phyloP scores from a whole-genome alignment of 2,329 filamentous ascomycete genomes.

The Bipolaris oryzae region DNA sequence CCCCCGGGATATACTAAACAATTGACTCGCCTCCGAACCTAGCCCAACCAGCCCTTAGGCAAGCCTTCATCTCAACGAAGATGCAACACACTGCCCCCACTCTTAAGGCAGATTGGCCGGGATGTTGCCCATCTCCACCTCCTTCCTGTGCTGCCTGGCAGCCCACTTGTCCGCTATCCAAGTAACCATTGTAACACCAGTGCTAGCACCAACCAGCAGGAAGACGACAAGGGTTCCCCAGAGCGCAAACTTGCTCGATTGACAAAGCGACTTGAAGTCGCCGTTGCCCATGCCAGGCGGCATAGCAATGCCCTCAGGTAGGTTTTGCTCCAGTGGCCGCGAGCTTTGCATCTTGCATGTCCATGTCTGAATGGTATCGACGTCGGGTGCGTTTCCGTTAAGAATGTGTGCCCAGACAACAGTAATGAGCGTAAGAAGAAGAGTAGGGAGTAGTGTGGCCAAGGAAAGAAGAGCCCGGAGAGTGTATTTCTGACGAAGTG shows the following conservation, averaged over 20 bases:
- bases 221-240: slow-evolving; percentile 52
- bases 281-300: slow-evolving; percentile 42
- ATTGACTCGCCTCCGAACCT: background rate
- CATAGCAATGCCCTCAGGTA: slow-evolving; percentile 31
- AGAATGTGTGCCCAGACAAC: slow-evolving; percentile 50
- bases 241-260: slow-evolving; percentile 53
- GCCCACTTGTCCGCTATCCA: slow-evolving; percentile 49
- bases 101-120: slow-evolving; percentile 5
- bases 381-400: slow-evolving; percentile 41
- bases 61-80: background rate
- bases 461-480: slow-evolving; percentile 49
- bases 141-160: slow-evolving; percentile 41
- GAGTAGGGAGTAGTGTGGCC: slow-evolving; percentile 44
- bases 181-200: slow-evolving; percentile 41
- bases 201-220: slow-evolving; percentile 45
- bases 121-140: slow-evolving; percentile 33
- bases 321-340: slow-evolving; percentile 16
- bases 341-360: slow-evolving; percentile 47
- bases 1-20: background rate
- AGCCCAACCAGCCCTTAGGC: background rate
- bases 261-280: slow-evolving; percentile 49
- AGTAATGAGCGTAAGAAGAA: slow-evolving; percentile 49
- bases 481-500: slow-evolving; percentile 42
- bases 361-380: slow-evolving; percentile 51
- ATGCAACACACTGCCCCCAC: background rate